Conservation (phyloP, 176 grass and related monocot genomes). For the Urochloa ruziziensis region DNA sequence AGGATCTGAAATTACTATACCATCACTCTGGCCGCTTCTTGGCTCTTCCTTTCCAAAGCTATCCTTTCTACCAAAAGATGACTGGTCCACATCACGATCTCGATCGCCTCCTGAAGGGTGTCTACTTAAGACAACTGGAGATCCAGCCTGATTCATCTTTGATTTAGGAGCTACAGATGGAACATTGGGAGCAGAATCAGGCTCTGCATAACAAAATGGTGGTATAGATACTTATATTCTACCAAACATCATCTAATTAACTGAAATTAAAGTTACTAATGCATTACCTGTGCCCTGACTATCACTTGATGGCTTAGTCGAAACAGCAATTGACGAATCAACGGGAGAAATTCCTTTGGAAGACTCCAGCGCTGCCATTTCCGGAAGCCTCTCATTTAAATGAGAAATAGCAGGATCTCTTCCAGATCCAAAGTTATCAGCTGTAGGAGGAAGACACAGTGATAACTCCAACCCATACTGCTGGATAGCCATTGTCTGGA, state of each 20-base stretch:
- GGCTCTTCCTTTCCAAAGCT: slow-evolving; percentile 42
- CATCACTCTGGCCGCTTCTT: slow-evolving; percentile 40
- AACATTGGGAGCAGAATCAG: slow-evolving; percentile 38
- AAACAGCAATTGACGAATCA: slow-evolving; percentile 31
- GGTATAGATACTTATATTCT: slow-evolving; percentile 39
- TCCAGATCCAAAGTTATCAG: slow-evolving; percentile 35
- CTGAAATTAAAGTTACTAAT: slow-evolving; percentile 26
- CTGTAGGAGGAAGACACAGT: slow-evolving; percentile 74
- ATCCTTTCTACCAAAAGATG: slow-evolving; percentile 37
- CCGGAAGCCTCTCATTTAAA: slow-evolving; percentile 38
- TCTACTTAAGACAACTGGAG: slow-evolving; percentile 44
- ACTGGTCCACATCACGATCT: slow-evolving; percentile 47
- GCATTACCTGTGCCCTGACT: slow-evolving; percentile 20
- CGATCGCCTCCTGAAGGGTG: slow-evolving; percentile 41
- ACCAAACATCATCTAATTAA: slow-evolving; percentile 29
- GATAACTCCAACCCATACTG: slow-evolving; percentile 87
- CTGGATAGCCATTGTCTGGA: slow-evolving; percentile 97
- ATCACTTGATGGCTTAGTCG: slow-evolving; percentile 33
- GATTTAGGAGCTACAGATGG: slow-evolving; percentile 33
- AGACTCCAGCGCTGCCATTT: slow-evolving; percentile 23
- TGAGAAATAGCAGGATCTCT: slow-evolving; percentile 58
- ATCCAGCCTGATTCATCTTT: slow-evolving; percentile 47
- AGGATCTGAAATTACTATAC: slow-evolving; percentile 37
- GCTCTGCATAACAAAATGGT: slow-evolving; percentile 43
- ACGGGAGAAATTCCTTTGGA: slow-evolving; percentile 14